A percentile compares a stretch with the other conserved stretches of the same genome.
Evolutionary conservation across 2,329 filamentous ascomycete species (phyloP).

Genomic region (Beauveria scarabaeidicola): DNA sequence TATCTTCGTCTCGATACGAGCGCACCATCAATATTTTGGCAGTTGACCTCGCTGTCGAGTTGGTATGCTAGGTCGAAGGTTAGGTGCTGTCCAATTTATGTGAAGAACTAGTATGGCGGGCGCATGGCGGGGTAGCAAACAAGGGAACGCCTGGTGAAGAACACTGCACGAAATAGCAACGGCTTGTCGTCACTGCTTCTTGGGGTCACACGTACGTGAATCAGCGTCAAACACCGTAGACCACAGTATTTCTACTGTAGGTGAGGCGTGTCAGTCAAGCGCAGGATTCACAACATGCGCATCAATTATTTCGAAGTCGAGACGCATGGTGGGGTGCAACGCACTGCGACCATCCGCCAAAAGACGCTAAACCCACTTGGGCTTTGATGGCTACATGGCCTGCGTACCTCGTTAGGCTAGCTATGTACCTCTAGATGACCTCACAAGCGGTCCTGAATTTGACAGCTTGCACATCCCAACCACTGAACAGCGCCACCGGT

Average conservation of each 20-base stretch:
- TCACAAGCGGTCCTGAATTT: slow-evolving; percentile 9
- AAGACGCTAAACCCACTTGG: slow-evolving; percentile 3
- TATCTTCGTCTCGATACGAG: neutral
- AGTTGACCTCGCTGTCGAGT: neutral
- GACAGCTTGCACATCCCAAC: slow-evolving; percentile 5
- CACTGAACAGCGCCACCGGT: neutral
- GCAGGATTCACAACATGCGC: neutral
- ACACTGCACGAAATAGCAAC: neutral
- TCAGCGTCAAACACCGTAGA: neutral
- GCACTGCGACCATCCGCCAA: neutral
- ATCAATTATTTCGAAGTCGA: neutral
- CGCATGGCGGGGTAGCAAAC: slow-evolving; percentile 8
- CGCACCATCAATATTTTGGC: no score
- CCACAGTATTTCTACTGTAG: neutral
- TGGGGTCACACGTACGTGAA: neutral
- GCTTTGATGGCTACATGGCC: neutral
- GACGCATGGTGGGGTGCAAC: neutral
- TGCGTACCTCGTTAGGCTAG: neutral
- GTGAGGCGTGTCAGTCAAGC: neutral
- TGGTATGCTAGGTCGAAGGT: neutral
- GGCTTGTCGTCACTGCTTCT: neutral
- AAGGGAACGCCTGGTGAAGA: neutral
- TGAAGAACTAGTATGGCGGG: neutral
- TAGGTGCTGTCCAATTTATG: neutral
- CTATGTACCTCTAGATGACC: neutral